A percentile compares a stretch with the other conserved stretches of the same genome.
Evolutionary conservation across 2,329 filamentous ascomycete genomes (phyloP).

Genomic region (Fusarium odoratissimum): DNA sequence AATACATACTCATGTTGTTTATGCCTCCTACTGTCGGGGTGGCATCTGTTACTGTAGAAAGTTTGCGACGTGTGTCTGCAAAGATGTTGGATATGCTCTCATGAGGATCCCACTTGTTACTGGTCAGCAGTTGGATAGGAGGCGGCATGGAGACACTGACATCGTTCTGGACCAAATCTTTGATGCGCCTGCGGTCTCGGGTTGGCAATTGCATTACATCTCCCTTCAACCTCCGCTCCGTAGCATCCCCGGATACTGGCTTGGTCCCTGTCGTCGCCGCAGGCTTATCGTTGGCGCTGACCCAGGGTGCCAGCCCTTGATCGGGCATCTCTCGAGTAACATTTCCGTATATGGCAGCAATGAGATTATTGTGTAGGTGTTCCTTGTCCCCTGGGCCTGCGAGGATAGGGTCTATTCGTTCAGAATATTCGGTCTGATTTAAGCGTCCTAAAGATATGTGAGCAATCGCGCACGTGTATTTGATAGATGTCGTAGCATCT

Average conservation of each 20-base stretch:
- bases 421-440: conserved; percentile 70
- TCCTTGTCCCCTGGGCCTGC: conserved; percentile 68
- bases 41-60: conserved; percentile 65
- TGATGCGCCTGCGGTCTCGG: conserved; percentile 73
- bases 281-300: conserved; percentile 77
- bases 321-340: conserved; percentile 77
- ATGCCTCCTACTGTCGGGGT: conserved; percentile 79
- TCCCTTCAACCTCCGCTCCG: conserved; percentile 73
- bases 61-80: conserved; percentile 60
- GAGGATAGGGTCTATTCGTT: conserved; percentile 70
- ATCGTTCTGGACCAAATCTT: conserved; percentile 71
- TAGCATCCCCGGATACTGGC: conserved; percentile 72
- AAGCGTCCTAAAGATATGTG: conserved; percentile 64
- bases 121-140: conserved; percentile 30
- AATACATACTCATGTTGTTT: conserved; percentile 79
- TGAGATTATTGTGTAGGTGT: conserved; percentile 75
- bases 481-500: conserved; percentile 24
- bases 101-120: conserved; percentile 63
- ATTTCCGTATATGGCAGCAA: conserved; percentile 75
- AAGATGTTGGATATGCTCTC: conserved; percentile 66
- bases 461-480: conserved; percentile 36
- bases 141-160: conserved; percentile 55
- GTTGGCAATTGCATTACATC: conserved; percentile 78
- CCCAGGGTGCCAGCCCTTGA: conserved; percentile 75
- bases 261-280: conserved; percentile 67